Percentiles rank a stretch among this genome's conserved stretches.
Evolutionary conservation across 257 asterid species (phyloP).

Genomic region (Euphrasia confusa): DNA sequence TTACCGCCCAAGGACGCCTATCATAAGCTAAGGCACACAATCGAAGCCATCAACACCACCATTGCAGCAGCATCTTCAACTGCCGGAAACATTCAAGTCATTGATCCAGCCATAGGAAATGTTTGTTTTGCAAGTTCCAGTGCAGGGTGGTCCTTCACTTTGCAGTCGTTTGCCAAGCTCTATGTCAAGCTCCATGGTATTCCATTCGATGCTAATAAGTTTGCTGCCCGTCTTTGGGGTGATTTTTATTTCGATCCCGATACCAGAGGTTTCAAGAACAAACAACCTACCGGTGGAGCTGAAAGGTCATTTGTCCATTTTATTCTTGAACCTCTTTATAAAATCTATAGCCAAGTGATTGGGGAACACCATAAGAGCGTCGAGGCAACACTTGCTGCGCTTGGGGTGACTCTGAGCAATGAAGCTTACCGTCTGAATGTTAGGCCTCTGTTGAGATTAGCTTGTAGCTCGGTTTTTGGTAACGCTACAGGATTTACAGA

Average conservation of each 20-base stretch:
- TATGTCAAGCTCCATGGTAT: slow-evolving; percentile 91
- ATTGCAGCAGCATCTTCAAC: slow-evolving; percentile 84
- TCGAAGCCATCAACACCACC: slow-evolving; percentile 78
- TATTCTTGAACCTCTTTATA: slow-evolving; percentile 90
- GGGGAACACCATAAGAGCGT: slow-evolving; percentile 98
- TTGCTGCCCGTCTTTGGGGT: slow-evolving; percentile 95
- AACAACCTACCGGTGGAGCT: slow-evolving; percentile 72
- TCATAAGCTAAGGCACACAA: slow-evolving; percentile 81
- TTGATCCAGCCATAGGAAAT: slow-evolving; percentile 83
- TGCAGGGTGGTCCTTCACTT: slow-evolving; percentile 98
- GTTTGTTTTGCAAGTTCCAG: slow-evolving; percentile 97
- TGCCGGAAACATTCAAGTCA: slow-evolving; percentile 77
- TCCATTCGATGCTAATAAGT: slow-evolving; percentile 85
- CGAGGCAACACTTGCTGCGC: slow-evolving; percentile 84
- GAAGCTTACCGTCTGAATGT: slow-evolving; percentile 92
- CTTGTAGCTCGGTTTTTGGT: slow-evolving; percentile 94
- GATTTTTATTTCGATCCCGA: slow-evolving; percentile 79
- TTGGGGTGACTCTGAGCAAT: slow-evolving; percentile 91
- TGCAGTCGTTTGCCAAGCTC: slow-evolving; percentile 90
- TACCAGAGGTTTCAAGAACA: slow-evolving; percentile 74
- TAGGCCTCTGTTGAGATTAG: slow-evolving; percentile 81
- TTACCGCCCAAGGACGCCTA: slow-evolving; percentile 97
- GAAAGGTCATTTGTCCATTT: slow-evolving; percentile 95
- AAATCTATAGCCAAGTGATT: slow-evolving; percentile 87
- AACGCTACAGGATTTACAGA: slow-evolving; percentile 94